Conservation (phyloP, 2,329 filamentous ascomycete genomes). For the Neurospora crassa region DNA sequence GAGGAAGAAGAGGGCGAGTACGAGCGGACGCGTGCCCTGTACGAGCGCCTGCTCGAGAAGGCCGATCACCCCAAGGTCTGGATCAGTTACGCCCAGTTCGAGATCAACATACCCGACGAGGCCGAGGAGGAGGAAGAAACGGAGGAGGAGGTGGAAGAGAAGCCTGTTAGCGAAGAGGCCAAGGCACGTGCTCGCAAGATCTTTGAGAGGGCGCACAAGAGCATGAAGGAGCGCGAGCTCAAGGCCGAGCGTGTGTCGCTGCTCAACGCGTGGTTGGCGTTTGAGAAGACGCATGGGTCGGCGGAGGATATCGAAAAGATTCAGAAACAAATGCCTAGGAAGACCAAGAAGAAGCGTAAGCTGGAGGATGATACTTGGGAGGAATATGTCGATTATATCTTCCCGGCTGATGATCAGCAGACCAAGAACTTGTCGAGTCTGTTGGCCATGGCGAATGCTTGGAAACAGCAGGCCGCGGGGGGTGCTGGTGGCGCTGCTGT, state of each 20-base stretch:
- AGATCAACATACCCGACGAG: slow-evolving; percentile 79
- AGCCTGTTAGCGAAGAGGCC: slow-evolving; percentile 68
- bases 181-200: slow-evolving; percentile 73
- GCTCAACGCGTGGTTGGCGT: slow-evolving; percentile 85
- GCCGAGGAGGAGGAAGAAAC: slow-evolving; percentile 46
- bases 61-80: slow-evolving; percentile 99
- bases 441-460: slow-evolving; percentile 75
- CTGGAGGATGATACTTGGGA: slow-evolving; percentile 89
- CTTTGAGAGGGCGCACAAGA: slow-evolving; percentile 76
- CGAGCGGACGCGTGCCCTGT: slow-evolving; percentile 68
- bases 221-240: slow-evolving; percentile 81
- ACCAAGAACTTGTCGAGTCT: slow-evolving; percentile 75
- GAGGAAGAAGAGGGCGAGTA: slow-evolving; percentile 94
- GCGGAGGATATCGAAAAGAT: slow-evolving; percentile 69
- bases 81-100: slow-evolving; percentile 98
- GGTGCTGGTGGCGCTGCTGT: not conserved
- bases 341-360: slow-evolving; percentile 85
- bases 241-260: slow-evolving; percentile 91
- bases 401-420: slow-evolving; percentile 88
- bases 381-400: slow-evolving; percentile 95
- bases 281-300: slow-evolving; percentile 78
- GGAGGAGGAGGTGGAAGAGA: slow-evolving; percentile 47
- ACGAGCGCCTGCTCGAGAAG: slow-evolving; percentile 85
- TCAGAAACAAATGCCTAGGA: slow-evolving; percentile 86
- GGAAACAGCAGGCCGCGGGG: slow-evolving; percentile 54